A percentile compares a stretch with the other conserved stretches of the same genome.
These are phyloP conservation scores for Pseudonitzschia delicatissima DNA, from an alignment of 108 stramenopile species.

Conservation along the genomic window DNA sequence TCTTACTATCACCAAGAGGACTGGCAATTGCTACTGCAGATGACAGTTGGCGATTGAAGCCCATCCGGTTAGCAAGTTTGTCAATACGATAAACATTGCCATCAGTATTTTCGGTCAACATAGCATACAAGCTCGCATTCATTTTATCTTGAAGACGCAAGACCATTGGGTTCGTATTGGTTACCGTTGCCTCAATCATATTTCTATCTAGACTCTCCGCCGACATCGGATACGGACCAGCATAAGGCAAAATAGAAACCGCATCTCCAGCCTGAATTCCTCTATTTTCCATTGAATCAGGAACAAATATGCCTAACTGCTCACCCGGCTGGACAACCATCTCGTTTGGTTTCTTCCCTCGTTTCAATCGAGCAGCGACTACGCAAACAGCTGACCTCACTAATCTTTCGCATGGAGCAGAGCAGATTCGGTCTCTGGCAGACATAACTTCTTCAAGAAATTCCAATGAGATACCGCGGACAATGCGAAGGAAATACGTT, in stretches of 20 bases:
- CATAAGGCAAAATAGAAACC: conserved; percentile 86
- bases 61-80: conserved; percentile 93
- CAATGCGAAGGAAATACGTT: conserved; percentile 87
- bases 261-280: conserved; percentile 92
- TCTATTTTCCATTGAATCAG: conserved; percentile 83
- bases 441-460: conserved; percentile 90
- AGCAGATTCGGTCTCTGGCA: conserved; percentile 89
- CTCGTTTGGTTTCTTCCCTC: conserved; percentile 84
- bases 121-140: conserved; percentile 66
- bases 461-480: conserved; percentile 85
- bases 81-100: conserved; percentile 90
- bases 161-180: conserved; percentile 76
- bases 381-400: conserved; percentile 84
- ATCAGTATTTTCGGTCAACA: conserved; percentile 70
- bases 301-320: conserved; percentile 89
- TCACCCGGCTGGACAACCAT: conserved; percentile 80
- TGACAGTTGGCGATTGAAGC: conserved; percentile 86
- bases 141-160: conserved; percentile 84
- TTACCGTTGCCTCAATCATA: conserved; percentile 91
- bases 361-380: conserved; percentile 76
- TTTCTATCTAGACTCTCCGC: conserved; percentile 89
- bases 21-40: conserved; percentile 73
- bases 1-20: conserved; percentile 43
- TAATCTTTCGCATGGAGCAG: conserved; percentile 85
- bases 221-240: conserved; percentile 89